Conservation (phyloP, 116 monocot species). For the Phalaenopsis hybrid region DNA sequence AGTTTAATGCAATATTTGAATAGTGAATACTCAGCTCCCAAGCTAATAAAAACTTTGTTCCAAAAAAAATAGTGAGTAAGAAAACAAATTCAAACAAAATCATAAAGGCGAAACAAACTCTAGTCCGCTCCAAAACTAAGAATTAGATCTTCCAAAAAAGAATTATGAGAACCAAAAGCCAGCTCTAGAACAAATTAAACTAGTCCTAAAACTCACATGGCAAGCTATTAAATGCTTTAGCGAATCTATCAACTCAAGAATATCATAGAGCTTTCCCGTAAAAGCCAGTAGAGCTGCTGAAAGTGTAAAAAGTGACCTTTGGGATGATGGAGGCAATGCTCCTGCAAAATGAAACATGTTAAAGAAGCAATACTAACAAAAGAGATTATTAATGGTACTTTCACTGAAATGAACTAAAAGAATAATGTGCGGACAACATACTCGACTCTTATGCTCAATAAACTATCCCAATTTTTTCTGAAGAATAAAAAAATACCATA, state of each 20-base stretch:
- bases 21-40: neutral
- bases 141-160: neutral
- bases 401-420: neutral
- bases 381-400: neutral
- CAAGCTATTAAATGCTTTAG: constrained; percentile 38
- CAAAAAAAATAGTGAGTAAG: neutral
- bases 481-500: constrained; percentile 21
- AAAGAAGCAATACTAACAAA: neutral
- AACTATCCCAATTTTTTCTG: neutral
- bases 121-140: too few species aligned
- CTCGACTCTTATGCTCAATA: too few species aligned
- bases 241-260: constrained; percentile 42
- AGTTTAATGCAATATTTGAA: neutral
- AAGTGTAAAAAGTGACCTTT: constrained; percentile 58
- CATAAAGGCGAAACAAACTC: neutral
- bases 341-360: constrained; percentile 25
- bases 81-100: neutral
- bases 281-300: constrained; percentile 62
- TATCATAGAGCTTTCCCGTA: constrained; percentile 72
- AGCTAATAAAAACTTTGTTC: neutral
- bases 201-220: constrained; percentile 34
- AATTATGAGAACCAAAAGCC: neutral
- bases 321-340: constrained; percentile 44
- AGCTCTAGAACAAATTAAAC: neutral
- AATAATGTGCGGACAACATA: neutral